phyloP scores from a whole-genome alignment of 768 basidiomycete genomes.

The Saitozyma podzolica region DNA sequence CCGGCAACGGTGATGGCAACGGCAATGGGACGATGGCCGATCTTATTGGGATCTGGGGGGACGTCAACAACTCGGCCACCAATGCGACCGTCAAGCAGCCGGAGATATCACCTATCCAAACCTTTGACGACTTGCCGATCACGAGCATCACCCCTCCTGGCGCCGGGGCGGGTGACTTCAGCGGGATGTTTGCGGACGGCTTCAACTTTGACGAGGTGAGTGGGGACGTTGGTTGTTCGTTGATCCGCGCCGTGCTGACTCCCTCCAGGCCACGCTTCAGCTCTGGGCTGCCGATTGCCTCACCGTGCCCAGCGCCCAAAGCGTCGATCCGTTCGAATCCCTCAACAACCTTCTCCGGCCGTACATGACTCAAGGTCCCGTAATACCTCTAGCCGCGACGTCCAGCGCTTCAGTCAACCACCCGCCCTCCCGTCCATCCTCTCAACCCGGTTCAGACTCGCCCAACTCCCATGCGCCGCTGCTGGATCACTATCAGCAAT shows the following conservation, averaged over 20 bases:
- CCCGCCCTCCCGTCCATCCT: no score
- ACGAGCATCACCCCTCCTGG: background rate
- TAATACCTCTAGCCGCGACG: no score
- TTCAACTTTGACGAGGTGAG: slow-evolving; percentile 30
- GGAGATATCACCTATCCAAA: background rate
- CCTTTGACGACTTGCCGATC: background rate
- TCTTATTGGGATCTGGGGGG: background rate
- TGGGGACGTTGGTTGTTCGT: background rate
- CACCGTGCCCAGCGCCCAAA: slow-evolving; percentile 16
- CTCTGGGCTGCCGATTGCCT: slow-evolving; percentile 36
- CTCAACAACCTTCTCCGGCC: slow-evolving; percentile 18
- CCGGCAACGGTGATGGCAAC: no score
- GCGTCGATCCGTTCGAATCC: slow-evolving; percentile 27
- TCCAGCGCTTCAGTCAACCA: no score
- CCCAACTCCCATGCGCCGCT: background rate
- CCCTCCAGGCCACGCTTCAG: slow-evolving; percentile 28
- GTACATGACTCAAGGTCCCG: background rate
- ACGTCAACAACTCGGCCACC: background rate
- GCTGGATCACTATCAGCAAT: slow-evolving; percentile 30
- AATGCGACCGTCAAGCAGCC: background rate
- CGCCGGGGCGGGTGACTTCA: slow-evolving; percentile 7
- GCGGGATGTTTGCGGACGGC: slow-evolving; percentile 6
- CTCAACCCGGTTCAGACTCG: no score
- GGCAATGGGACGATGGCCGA: background rate
- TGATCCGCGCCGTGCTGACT: background rate